A percentile compares a stretch with the other conserved stretches of the same genome.
These are phyloP conservation scores for Torulaspora microellipsoides DNA, from an alignment of 805 yeast genomes.

Conservation along the genomic window DNA sequence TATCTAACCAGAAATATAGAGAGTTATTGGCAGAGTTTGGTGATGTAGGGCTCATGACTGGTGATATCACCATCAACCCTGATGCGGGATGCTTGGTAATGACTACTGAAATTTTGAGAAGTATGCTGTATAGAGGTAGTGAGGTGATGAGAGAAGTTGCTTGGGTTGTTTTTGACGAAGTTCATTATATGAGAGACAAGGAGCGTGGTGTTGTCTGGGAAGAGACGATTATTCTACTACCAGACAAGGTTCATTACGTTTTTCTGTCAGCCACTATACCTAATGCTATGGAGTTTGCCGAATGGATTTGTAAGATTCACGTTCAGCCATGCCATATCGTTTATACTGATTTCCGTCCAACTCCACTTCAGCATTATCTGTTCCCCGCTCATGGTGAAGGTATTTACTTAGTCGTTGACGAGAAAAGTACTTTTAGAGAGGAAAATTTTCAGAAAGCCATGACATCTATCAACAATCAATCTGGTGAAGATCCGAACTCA, in stretches of 20 bases:
- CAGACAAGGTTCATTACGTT: conserved; percentile 93
- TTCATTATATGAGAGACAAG: conserved; percentile 96
- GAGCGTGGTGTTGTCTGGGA: conserved; percentile 99
- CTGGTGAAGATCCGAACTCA: conserved; percentile 79
- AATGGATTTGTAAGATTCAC: conserved; percentile 96
- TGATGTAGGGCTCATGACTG: conserved; percentile 98
- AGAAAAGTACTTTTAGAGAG: conserved; percentile 91
- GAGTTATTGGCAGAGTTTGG: conserved; percentile 90
- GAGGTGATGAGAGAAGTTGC: conserved; percentile 98
- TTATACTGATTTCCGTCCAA: conserved; percentile 97
- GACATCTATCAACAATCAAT: conserved; percentile 80
- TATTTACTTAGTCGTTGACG: conserved; percentile 95
- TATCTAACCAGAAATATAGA: conserved; percentile 90
- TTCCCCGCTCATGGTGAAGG: conserved; percentile 99
- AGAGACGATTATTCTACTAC: conserved; percentile 91
- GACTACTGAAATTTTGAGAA: conserved; percentile 97
- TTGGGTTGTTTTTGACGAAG: conserved; percentile 97
- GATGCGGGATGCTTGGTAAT: conserved; percentile 97
- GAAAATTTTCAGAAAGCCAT: conserved; percentile 98
- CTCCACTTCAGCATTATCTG: conserved; percentile 94
- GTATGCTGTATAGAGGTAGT: conserved; percentile 96
- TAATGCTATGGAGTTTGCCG: conserved; percentile 96
- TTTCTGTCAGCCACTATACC: conserved; percentile 96
- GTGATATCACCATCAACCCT: conserved; percentile 97
- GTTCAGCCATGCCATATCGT: conserved; percentile 97